Base-by-base conservation (phyloP, 148 eudicot genomes). In the Chenopodium suecicum region DNA sequence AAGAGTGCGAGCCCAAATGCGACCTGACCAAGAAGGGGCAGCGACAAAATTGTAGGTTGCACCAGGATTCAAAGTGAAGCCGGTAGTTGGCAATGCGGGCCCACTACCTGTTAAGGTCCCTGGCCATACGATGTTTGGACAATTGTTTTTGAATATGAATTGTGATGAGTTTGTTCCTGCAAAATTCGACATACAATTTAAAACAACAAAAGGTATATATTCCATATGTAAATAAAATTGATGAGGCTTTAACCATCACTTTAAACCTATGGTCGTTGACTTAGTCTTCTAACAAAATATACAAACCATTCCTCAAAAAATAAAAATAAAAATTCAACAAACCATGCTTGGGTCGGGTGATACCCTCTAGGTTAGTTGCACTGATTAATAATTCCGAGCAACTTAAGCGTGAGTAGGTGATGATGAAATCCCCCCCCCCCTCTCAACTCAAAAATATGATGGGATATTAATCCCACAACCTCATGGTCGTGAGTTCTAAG, bases 91-190 rank as follows among this genome's bases (percentile, higher is more conserved):
- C 20, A 75, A 16, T n/a, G 31, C 72, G 0, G 88, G 73, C 2
- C 93, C 91, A 10, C 60, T 81, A 2, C 89, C 80, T 34, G 93
- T 86, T 19, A 87, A 74, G 41, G 85, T 81, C 20, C 90, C 95
- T 2, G 95, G 95, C 89, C 89, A 90, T 13, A 90, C 88, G 22
- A 78, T 71, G 84, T 73, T 86, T 1, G 87, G 82, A 31, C 93
- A 92, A 13, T 86, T 86, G 84, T 89, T 90, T 58, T 64, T 78
- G 10, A 92, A 54, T 25, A 87, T 85, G 50, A 88, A 84, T 11
- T 56, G 70, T 10, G 76, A 73, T 62, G 92, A 79, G n/a, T 64
- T 75, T 32, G 47, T 77, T 32, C 91, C 90, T 90, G 11, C 22
- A 50, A 64, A 27, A 63, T 7, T 34, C 31, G 31, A 29, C 11